Evolutionary conservation across 129 eudicot species (phyloP), one percentile per base, ranked within the genome.

Genomic region (Tanacetum coccineum): DNA sequence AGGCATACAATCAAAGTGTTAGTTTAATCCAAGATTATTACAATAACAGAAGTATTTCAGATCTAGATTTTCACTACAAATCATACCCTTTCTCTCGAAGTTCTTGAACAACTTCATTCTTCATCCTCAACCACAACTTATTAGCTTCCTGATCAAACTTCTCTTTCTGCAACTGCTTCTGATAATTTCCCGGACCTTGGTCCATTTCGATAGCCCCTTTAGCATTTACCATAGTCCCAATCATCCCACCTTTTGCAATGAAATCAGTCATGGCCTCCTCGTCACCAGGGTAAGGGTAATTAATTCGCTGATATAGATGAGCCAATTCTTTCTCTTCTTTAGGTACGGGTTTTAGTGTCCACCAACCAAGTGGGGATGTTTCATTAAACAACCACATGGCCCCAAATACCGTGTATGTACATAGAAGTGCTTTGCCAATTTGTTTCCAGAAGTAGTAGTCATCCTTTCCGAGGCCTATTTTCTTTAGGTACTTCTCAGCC

Each of bases 321-420:
- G 98, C 91, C 40, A 88, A 63, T 77, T 92, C 98, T 66, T 76
- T 88, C 64, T 92, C 98, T 59, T 92, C 98, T 71, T 92, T 88
- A 9, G 98, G 96, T 51, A 75, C 77, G 13, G 96, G 96, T 81
- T 81, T 92, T 36, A 92, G 70, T 7, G 91, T 88, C 91, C 96
- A 92, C 98, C 98, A 92, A 26, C 98, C 98, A 19, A 92, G 87
- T 13, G 98, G 98, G 6, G 98, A 92, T 12, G 95, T 83, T 70
- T 92, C 98, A 18, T 92, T 92, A 86, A 74, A 89, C 47, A 80
- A 66, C 96, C 96, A 92, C 53, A 77, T 89, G 21, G 78, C 95
- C 4, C 96, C 95, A 36, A 81, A 88, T 44, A 86, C 66, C 3
- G 96, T 59, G 71, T 88, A 88, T 20, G 98, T 92, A 80, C 95